Percentiles rank a stretch among this genome's conserved stretches.
These are phyloP conservation scores for Terana coerulea DNA, from an alignment of 768 basidiomycete genomes.

Conservation along the genomic window DNA sequence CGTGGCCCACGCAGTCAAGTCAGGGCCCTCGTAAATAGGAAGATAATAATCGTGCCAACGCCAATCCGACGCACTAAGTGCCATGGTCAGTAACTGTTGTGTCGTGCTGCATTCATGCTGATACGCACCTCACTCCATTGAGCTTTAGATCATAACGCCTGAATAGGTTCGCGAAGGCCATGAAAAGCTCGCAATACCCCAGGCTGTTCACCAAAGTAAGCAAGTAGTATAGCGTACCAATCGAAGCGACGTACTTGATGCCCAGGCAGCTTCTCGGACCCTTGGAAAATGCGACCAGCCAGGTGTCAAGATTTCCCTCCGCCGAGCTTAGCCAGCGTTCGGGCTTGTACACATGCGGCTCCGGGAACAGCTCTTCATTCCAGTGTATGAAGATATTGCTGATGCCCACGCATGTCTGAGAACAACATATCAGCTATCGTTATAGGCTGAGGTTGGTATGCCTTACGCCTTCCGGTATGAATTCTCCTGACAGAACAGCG, in stretches of 20 bases:
- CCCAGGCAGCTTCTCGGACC: conserved; percentile 42
- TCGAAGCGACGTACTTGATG: conserved; percentile 33
- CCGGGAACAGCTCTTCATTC: conserved; percentile 13
- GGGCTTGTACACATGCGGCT: conserved; percentile 36
- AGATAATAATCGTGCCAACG: conserved; percentile 3
- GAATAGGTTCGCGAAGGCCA: conserved; percentile 39
- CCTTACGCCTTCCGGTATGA: conserved; percentile 37
- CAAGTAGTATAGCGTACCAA: not conserved
- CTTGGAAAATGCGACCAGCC: conserved; percentile 33
- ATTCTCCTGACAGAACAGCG: conserved; percentile 31
- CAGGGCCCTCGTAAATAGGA: not conserved
- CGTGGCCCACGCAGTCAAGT: not conserved
- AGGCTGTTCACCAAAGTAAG: conserved; percentile 25
- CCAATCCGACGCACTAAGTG: not conserved
- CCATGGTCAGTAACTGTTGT: not conserved
- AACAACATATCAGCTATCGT: not conserved
- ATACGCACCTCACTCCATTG: conserved; percentile 13
- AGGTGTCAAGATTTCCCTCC: conserved; percentile 12
- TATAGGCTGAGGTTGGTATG: not conserved
- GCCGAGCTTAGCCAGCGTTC: conserved; percentile 40
- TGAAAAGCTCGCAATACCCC: conserved; percentile 40
- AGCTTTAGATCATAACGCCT: conserved; percentile 31
- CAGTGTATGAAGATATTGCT: conserved; percentile 18
- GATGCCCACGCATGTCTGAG: conserved; percentile 38
- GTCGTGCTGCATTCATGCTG: no score